Conservation (phyloP, 2,329 filamentous ascomycete species). For the Akanthomyces dipterigenus region DNA sequence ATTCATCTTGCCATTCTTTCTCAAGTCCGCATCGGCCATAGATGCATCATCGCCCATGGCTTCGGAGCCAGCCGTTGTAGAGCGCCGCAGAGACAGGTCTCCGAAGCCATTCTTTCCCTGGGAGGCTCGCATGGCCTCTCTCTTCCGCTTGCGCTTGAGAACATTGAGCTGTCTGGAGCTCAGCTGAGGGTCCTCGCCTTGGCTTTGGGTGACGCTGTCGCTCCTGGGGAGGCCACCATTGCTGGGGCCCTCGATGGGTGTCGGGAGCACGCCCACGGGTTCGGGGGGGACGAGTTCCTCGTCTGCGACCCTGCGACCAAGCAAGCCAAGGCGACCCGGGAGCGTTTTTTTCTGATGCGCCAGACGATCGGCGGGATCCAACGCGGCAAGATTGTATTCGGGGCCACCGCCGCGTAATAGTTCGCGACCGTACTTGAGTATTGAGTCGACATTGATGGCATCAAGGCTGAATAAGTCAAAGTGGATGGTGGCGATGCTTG, state of each 20-base stretch:
- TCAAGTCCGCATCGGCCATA: conserved; percentile 42
- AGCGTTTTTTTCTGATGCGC: conserved; percentile 87
- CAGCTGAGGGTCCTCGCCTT: conserved; percentile 61
- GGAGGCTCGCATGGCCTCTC: conserved; percentile 76
- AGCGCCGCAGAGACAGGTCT: conserved; percentile 67
- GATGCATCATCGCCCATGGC: conserved; percentile 55
- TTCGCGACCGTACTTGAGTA: conserved; percentile 78
- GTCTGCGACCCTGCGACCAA: conserved; percentile 79
- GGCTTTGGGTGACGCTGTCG: conserved; percentile 31
- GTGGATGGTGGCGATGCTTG: conserved; percentile 14
- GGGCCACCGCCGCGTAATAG: conserved; percentile 79
- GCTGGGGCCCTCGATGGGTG: conserved; percentile 34
- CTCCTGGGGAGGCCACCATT: conserved; percentile 27
- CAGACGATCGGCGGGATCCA: conserved; percentile 76
- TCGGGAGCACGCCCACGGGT: conserved; percentile 32
- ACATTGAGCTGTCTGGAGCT: conserved; percentile 94
- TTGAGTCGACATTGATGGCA: conserved; percentile 67
- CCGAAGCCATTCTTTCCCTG: conserved; percentile 84
- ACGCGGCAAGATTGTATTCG: conserved; percentile 73
- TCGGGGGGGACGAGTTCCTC: conserved; percentile 61
- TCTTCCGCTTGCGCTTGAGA: conserved; percentile 87
- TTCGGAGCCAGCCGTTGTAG: conserved; percentile 54
- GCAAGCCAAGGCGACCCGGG: conserved; percentile 70
- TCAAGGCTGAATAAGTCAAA: conserved; percentile 65
- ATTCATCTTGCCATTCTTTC: conserved; percentile 56